Percentiles rank a stretch among this genome's conserved stretches.
Conservation (phyloP, 2,329 filamentous ascomycete genomes). For the Ilyonectria robusta region DNA sequence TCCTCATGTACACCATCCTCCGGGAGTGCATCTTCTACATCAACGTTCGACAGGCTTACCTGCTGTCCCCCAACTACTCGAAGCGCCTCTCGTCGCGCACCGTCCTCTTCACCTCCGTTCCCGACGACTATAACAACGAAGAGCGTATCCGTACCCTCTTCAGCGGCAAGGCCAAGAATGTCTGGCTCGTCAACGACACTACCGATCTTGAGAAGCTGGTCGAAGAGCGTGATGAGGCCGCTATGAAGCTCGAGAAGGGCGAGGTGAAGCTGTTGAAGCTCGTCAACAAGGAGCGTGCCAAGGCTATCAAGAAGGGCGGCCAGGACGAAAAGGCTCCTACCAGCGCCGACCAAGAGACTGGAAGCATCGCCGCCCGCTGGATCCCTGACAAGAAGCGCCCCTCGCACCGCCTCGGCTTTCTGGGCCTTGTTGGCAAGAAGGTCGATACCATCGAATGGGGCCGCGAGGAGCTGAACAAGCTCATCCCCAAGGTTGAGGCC, state of each 20-base stretch:
- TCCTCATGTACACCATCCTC: conserved; percentile 90
- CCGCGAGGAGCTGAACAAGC: conserved; percentile 69
- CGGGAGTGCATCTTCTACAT: conserved; percentile 94
- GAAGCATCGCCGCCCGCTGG: conserved; percentile 75
- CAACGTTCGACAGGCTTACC: conserved; percentile 93
- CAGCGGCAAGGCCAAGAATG: conserved; percentile 81
- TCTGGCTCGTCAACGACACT: conserved; percentile 87
- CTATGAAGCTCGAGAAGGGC: conserved; percentile 84
- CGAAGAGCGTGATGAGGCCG: conserved; percentile 79
- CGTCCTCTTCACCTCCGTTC: conserved; percentile 92
- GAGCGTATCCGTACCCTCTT: conserved; percentile 82
- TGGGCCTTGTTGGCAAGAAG: conserved; percentile 74
- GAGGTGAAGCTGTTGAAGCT: conserved; percentile 86
- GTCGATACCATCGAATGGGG: conserved; percentile 93
- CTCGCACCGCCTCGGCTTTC: conserved; percentile 74
- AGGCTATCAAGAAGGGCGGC: conserved; percentile 53
- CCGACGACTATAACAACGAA: conserved; percentile 81
- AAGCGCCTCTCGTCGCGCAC: conserved; percentile 90
- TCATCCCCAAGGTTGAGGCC: conserved; percentile 75
- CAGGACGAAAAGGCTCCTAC: conserved; percentile 53
- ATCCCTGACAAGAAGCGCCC: conserved; percentile 78
- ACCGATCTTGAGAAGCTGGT: conserved; percentile 83
- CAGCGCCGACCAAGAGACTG: conserved; percentile 75
- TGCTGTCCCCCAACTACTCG: conserved; percentile 86
- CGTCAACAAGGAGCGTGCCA: conserved; percentile 56